Evolutionary conservation across 2,329 filamentous ascomycete species (phyloP).

Genomic region (Pyricularia pennisetigena): DNA sequence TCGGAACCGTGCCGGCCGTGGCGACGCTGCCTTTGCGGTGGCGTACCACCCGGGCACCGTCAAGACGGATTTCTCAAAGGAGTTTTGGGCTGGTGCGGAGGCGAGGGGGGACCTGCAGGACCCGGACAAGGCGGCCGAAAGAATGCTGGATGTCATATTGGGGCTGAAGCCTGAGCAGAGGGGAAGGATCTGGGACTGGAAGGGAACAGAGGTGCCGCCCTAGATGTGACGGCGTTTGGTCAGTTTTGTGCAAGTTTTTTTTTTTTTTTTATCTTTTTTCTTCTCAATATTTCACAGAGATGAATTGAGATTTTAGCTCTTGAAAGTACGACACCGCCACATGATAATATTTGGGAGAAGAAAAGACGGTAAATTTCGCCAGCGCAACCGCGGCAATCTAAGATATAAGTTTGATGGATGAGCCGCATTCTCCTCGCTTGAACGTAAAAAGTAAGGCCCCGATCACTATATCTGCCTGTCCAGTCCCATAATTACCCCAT

Average conservation of each 20-base stretch:
- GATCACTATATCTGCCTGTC: background rate
- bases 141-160: conserved; percentile 49
- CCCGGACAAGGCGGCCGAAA: conserved; percentile 55
- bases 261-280: background rate
- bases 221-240: conserved; percentile 22
- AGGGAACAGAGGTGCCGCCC: conserved; percentile 51
- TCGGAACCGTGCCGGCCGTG: conserved; percentile 34
- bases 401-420: background rate
- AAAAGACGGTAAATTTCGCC: background rate
- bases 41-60: conserved; percentile 75
- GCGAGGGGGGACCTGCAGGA: conserved; percentile 53
- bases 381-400: background rate
- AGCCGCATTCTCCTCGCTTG: background rate
- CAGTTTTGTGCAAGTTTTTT: background rate
- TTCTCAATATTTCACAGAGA: background rate
- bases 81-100: conserved; percentile 59
- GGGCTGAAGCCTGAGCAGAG: conserved; percentile 37
- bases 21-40: conserved; percentile 54
- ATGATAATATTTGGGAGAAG: background rate
- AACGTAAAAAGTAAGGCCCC: background rate
- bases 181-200: conserved; percentile 62
- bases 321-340: background rate
- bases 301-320: background rate
- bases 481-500: background rate
- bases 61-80: conserved; percentile 60